These are phyloP conservation scores for Leucosporidium scottii DNA, from an alignment of 768 basidiomycete species.

Conservation along the genomic window DNA sequence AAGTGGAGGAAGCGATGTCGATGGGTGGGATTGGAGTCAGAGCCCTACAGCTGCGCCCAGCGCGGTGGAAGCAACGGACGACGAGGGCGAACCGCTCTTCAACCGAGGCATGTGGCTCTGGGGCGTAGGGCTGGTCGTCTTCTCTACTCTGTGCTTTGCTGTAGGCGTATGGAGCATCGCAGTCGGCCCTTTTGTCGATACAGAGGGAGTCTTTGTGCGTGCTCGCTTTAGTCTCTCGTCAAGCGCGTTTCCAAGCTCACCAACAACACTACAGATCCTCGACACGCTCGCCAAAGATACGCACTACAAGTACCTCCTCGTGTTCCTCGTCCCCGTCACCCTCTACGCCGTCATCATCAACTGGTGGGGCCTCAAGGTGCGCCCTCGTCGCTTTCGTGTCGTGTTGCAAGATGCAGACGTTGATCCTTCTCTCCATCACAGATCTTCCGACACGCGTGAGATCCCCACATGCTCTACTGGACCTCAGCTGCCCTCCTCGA, in stretches of 20 bases:
- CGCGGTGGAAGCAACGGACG: no score
- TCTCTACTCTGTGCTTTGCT: neutral
- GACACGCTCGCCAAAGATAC: slow-evolving; percentile 61
- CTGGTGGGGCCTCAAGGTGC: slow-evolving; percentile 64
- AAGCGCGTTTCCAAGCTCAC: neutral
- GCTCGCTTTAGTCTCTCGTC: neutral
- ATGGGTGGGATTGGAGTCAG: no score
- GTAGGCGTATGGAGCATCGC: slow-evolving; percentile 26
- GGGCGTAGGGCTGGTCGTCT: slow-evolving; percentile 10
- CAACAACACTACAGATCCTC: slow-evolving; percentile 49
- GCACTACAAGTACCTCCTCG: slow-evolving; percentile 82
- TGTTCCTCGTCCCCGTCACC: slow-evolving; percentile 71
- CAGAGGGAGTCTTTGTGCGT: neutral
- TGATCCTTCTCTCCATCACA: neutral
- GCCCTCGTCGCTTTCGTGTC: neutral
- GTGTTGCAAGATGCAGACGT: neutral
- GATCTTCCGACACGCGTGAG: slow-evolving; percentile 32
- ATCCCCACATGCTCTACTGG: no score
- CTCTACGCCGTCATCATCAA: slow-evolving; percentile 92
- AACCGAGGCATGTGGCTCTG: slow-evolving; percentile 11
- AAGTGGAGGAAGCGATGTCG: no score
- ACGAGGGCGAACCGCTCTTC: neutral
- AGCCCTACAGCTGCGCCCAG: no score
- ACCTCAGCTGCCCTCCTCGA: no score
- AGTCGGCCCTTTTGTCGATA: slow-evolving; percentile 9